phyloP scores from a whole-genome alignment of 345 rosid genomes.

The Zanthoxylum bungeanum region DNA sequence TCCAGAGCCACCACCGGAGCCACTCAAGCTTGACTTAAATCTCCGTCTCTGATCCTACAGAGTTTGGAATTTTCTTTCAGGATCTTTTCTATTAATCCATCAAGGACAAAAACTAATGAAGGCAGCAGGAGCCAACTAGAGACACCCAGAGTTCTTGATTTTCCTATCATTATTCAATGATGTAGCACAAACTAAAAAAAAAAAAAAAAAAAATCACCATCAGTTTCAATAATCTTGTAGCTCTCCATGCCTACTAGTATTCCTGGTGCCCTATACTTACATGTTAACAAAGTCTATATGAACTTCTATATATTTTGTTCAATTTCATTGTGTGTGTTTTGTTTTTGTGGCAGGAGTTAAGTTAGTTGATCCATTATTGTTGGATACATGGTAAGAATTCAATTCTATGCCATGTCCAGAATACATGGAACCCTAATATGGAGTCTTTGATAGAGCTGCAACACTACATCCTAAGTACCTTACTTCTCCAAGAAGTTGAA shows the following conservation, averaged over 20 bases:
- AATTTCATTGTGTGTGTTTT: too few relatives aligned
- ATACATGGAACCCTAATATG: not conserved
- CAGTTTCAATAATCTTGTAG: not conserved
- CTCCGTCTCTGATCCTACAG: conserved; percentile 47
- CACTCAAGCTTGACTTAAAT: conserved; percentile 51
- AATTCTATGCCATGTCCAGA: not conserved
- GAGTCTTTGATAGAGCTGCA: not conserved
- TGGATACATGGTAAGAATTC: not conserved
- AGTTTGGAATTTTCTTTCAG: conserved; percentile 16
- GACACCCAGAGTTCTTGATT: conserved; percentile 14
- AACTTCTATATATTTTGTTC: conserved; percentile 5
- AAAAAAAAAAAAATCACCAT: not conserved
- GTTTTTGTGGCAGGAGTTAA: not conserved
- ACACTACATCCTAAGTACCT: not conserved
- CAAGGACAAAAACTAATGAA: conserved; percentile 28
- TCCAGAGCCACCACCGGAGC: conserved; percentile 34
- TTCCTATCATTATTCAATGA: conserved; percentile 3
- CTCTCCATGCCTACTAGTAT: conserved; percentile 2
- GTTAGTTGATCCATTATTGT: not conserved
- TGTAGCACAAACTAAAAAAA: too few relatives aligned
- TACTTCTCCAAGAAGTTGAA: not conserved
- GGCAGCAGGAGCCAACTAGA: conserved; percentile 21
- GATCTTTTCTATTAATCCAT: conserved; percentile 15
- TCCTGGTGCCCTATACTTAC: not conserved
- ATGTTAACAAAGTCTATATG: conserved; percentile 7